Evolutionary conservation across 306 rosid species (phyloP).

Genomic region (Erythrophleum fordii): DNA sequence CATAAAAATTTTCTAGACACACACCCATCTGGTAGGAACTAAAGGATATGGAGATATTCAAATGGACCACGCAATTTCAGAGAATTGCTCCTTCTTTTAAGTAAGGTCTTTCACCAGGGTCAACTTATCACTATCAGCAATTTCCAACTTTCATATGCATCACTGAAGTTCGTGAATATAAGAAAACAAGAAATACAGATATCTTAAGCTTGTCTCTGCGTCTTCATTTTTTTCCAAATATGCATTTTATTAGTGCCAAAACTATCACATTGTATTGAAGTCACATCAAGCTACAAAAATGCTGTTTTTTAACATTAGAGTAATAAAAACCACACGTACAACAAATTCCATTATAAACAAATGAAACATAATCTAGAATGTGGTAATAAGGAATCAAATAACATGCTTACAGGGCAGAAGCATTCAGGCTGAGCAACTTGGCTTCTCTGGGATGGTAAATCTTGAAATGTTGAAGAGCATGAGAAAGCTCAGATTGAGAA

Average conservation of each 20-base stretch:
- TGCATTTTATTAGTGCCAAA: conserved; percentile 47
- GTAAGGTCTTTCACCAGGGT: too few relatives aligned
- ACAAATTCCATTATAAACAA: conserved; percentile 76
- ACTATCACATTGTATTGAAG: conserved; percentile 48
- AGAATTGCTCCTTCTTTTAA: too few relatives aligned
- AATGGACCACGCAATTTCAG: neutral
- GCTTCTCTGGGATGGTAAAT: conserved; percentile 35
- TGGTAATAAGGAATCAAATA: conserved; percentile 64
- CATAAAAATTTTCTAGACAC: neutral
- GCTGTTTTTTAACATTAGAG: conserved; percentile 49
- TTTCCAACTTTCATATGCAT: conserved; percentile 28
- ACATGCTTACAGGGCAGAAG: conserved; percentile 89
- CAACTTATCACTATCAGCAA: too few relatives aligned
- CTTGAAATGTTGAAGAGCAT: conserved; percentile 28
- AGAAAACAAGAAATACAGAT: conserved; percentile 37
- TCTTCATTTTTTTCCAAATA: conserved; percentile 37
- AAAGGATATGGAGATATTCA: neutral
- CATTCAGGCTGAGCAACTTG: conserved; percentile 61
- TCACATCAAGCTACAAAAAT: conserved; percentile 56
- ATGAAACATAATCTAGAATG: conserved; percentile 64
- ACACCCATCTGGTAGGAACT: neutral
- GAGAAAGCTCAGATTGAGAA: conserved; percentile 42
- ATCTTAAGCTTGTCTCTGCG: conserved; percentile 30
- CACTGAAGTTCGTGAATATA: conserved; percentile 33
- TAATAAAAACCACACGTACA: conserved; percentile 53